A percentile compares a stretch with the other conserved stretches of the same genome.
Conservation (phyloP, 306 rosid genomes). For the Cucumis sativus region DNA sequence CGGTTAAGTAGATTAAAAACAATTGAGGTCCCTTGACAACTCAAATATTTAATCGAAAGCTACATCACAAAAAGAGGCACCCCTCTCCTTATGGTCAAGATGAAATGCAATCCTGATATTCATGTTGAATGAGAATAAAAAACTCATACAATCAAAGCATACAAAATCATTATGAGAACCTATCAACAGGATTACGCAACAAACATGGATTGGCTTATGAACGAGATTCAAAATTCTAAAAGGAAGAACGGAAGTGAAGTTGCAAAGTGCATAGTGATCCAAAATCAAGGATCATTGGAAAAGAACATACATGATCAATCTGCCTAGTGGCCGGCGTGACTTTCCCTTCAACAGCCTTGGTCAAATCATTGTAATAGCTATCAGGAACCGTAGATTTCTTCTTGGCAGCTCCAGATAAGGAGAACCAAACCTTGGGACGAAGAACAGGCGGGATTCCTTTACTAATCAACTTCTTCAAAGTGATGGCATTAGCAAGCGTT, state of each 20-base stretch:
- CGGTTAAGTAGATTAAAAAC: background rate
- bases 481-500: constrained; percentile 66
- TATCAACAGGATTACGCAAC: background rate
- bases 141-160: background rate
- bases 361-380: constrained; percentile 81
- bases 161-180: background rate
- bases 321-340: constrained; percentile 94
- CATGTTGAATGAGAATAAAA: background rate
- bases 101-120: background rate
- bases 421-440: constrained; percentile 94
- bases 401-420: constrained; percentile 92
- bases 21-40: background rate
- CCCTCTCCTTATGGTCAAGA: background rate
- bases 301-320: constrained; percentile 81
- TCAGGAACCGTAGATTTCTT: constrained; percentile 97
- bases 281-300: background rate
- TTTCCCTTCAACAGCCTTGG: constrained; percentile 78
- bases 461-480: constrained; percentile 81
- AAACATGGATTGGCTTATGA: background rate
- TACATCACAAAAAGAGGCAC: background rate
- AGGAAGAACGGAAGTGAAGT: background rate
- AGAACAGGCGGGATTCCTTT: constrained; percentile 92
- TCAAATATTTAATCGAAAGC: background rate
- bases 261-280: background rate
- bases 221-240: background rate